A percentile compares a stretch with the other conserved stretches of the same genome.
Conservation (phyloP, 768 basidiomycete genomes). For the Termitomyces sp. region DNA sequence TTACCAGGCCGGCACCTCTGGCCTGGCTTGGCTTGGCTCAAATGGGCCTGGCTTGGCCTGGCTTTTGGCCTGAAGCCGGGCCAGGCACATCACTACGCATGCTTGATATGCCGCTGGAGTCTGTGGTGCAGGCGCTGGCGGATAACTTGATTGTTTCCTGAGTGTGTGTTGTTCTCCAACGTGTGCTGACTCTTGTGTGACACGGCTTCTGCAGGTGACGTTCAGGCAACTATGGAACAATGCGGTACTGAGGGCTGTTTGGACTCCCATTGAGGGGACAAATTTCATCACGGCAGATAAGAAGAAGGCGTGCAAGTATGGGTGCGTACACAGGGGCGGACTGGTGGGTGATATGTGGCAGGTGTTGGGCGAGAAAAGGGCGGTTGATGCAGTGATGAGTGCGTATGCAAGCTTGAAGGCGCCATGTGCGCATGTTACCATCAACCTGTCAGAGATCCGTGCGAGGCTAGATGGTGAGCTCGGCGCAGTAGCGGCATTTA, state of each 20-base stretch:
- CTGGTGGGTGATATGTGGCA: neutral
- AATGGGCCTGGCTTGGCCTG: no score
- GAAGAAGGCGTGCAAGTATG: neutral
- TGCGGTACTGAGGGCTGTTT: neutral
- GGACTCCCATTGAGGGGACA: conserved; percentile 1
- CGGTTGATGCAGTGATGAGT: neutral
- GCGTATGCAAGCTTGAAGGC: neutral
- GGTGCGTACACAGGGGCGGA: neutral
- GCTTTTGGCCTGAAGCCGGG: no score
- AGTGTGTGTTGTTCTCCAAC: neutral
- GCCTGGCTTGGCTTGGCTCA: no score
- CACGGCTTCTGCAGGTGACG: neutral
- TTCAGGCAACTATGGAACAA: neutral
- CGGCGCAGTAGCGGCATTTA: neutral
- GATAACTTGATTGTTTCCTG: conserved; percentile 1
- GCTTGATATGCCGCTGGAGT: conserved; percentile 5
- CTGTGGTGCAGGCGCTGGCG: neutral
- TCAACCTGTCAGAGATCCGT: neutral
- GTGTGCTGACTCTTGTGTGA: neutral
- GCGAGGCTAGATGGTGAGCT: neutral
- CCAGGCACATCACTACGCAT: no score
- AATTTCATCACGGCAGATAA: neutral
- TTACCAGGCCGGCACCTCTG: no score
- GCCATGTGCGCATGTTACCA: neutral
- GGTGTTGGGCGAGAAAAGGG: neutral